A percentile compares a stretch with the other conserved stretches of the same genome.
phyloP scores from a whole-genome alignment of 768 basidiomycete genomes.

The Glaciozyma martinii region DNA sequence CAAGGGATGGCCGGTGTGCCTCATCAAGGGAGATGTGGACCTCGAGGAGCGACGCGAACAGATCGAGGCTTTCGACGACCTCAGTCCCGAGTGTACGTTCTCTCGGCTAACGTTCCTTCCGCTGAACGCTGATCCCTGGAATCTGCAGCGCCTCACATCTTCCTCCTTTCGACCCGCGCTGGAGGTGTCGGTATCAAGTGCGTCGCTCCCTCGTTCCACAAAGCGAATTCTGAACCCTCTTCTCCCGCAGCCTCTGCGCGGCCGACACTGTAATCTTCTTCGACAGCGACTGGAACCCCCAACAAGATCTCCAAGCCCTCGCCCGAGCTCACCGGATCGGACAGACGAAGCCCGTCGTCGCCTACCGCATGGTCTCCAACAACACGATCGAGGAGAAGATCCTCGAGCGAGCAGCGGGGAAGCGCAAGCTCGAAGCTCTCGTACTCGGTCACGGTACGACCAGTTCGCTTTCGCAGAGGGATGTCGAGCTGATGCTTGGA shows the following conservation, averaged over 20 bases:
- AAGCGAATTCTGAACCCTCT: too few species aligned
- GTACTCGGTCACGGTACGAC: constrained; percentile 77
- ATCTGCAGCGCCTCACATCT: constrained; percentile 45
- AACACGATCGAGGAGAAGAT: constrained; percentile 90
- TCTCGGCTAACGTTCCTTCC: neutral
- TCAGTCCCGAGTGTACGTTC: constrained; percentile 48
- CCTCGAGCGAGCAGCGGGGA: constrained; percentile 51
- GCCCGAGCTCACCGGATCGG: constrained; percentile 95
- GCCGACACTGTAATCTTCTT: constrained; percentile 92
- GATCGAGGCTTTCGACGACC: constrained; percentile 69
- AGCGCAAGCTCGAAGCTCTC: constrained; percentile 78
- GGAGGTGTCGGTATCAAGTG: constrained; percentile 68
- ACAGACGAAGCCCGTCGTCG: constrained; percentile 78
- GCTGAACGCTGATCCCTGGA: neutral
- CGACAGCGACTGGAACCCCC: constrained; percentile 70
- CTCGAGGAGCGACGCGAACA: too few species aligned
- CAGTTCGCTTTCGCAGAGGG: neutral
- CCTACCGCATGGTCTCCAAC: constrained; percentile 75
- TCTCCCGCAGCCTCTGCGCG: constrained; percentile 48
- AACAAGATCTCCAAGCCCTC: constrained; percentile 68
- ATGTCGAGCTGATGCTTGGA: constrained; percentile 38
- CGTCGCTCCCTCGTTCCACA: too few species aligned
- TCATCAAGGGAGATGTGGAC: too few species aligned
- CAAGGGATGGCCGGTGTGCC: constrained; percentile 51
- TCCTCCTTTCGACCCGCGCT: constrained; percentile 69